phyloP scores from a whole-genome alignment of 2,329 filamentous ascomycete genomes.

The Claviceps africana region DNA sequence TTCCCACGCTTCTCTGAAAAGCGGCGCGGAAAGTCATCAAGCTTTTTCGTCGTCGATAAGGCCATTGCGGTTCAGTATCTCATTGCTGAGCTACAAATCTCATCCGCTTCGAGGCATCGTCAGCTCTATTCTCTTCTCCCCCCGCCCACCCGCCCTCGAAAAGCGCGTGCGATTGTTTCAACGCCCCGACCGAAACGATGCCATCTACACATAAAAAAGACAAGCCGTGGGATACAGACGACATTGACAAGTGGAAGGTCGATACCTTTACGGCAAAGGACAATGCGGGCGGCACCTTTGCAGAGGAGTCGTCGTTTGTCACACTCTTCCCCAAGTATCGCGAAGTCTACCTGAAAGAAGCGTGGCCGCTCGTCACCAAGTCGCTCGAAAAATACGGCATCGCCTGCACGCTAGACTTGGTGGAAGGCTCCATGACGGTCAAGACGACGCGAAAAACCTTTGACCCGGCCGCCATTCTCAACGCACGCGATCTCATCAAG shows the following conservation, averaged over 20 bases:
- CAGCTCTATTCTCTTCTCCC: not conserved
- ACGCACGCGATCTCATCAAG: constrained; percentile 88
- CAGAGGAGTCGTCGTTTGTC: constrained; percentile 82
- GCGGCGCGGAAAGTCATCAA: not conserved
- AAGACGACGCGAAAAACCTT: constrained; percentile 86
- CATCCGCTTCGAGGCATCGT: not conserved
- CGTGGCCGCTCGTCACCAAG: constrained; percentile 83
- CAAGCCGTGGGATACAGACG: constrained; percentile 91
- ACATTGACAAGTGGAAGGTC: constrained; percentile 94
- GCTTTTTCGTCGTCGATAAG: not conserved
- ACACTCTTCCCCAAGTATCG: constrained; percentile 91
- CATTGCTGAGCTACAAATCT: not conserved
- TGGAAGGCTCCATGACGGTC: constrained; percentile 93
- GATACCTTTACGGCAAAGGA: constrained; percentile 76
- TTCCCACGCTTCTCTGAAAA: not conserved
- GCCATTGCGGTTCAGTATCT: not conserved
- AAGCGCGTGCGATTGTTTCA: not conserved
- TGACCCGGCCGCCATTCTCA: constrained; percentile 85
- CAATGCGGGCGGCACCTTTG: constrained; percentile 73
- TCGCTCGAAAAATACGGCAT: constrained; percentile 78
- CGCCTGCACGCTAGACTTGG: constrained; percentile 81
- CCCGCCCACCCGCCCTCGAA: too few species aligned
- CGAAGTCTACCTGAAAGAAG: constrained; percentile 82
- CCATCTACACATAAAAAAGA: constrained; percentile 80
- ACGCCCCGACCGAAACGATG: constrained; percentile 34